Evolutionary conservation across 441 rosid genomes (phyloP).

Genomic region (Manihot esculenta): DNA sequence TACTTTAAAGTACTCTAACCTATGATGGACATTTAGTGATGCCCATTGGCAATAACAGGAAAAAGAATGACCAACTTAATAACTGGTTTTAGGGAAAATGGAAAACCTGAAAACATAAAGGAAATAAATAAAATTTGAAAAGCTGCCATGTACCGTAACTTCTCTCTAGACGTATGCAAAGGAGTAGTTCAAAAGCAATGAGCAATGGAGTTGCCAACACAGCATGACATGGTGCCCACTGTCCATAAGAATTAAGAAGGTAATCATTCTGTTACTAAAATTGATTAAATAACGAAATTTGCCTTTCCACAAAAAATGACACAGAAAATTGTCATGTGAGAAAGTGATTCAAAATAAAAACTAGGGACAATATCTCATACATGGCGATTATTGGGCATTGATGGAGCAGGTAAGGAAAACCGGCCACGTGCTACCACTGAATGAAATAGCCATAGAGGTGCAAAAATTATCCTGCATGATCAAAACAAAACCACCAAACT

Average conservation of each 20-base stretch:
- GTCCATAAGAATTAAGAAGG: slow-evolving; percentile 40
- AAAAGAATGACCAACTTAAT: neutral
- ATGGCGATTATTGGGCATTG: slow-evolving; percentile 78
- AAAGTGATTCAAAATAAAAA: slow-evolving; percentile 1
- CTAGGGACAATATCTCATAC: slow-evolving; percentile 37
- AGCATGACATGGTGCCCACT: slow-evolving; percentile 99
- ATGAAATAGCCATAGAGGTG: slow-evolving; percentile 86
- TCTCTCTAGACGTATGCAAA: slow-evolving; percentile 83
- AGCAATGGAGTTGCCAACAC: slow-evolving; percentile 86
- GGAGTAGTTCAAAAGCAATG: slow-evolving; percentile 87
- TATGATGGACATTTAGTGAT: neutral
- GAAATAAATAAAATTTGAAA: neutral
- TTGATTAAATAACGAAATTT: slow-evolving; percentile 1
- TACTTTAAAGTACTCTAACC: neutral
- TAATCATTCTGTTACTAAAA: slow-evolving; percentile 3
- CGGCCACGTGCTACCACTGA: slow-evolving; percentile 84
- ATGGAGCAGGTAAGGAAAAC: slow-evolving; percentile 94
- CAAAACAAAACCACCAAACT: slow-evolving; percentile 9
- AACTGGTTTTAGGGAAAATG: neutral
- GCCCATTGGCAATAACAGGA: neutral
- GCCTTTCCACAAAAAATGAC: neutral
- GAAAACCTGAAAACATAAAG: neutral
- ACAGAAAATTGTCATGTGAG: neutral
- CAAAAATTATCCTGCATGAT: slow-evolving; percentile 64
- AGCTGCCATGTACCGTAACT: slow-evolving; percentile 50